Percentiles rank a stretch among this genome's conserved stretches.
These are phyloP conservation scores for Deakozyma indianensis DNA, from an alignment of 805 yeast genomes.

Conservation along the genomic window DNA sequence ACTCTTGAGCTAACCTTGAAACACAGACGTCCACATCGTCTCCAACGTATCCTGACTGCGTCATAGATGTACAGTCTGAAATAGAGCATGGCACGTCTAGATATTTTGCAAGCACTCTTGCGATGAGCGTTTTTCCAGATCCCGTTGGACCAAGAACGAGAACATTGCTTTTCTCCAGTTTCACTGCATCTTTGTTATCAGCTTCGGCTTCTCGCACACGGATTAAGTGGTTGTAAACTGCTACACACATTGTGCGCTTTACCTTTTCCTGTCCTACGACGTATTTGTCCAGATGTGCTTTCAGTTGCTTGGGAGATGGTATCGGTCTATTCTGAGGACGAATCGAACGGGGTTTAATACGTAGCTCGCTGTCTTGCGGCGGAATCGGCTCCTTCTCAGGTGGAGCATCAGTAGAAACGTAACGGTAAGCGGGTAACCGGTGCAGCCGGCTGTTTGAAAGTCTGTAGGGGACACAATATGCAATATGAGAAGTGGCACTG, in stretches of 20 bases:
- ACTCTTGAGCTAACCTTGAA: constrained; percentile 34
- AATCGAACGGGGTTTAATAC: neutral
- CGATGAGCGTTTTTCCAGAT: constrained; percentile 45
- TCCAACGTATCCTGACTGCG: constrained; percentile 54
- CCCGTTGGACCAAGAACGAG: constrained; percentile 48
- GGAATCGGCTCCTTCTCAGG: neutral
- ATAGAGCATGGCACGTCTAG: constrained; percentile 40
- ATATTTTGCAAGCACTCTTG: constrained; percentile 37
- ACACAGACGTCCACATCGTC: constrained; percentile 48
- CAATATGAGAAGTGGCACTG: too few relatives aligned
- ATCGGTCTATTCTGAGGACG: constrained; percentile 8
- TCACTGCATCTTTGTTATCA: constrained; percentile 26
- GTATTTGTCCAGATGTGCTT: constrained; percentile 32
- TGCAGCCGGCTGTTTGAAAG: too few relatives aligned
- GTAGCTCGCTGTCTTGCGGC: neutral
- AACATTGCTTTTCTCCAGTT: constrained; percentile 41
- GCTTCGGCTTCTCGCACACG: constrained; percentile 27
- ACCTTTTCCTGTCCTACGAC: constrained; percentile 44
- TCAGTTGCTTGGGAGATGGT: constrained; percentile 35
- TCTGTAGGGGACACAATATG: too few relatives aligned
- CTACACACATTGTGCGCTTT: constrained; percentile 45
- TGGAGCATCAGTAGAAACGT: neutral
- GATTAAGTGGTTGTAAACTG: constrained; percentile 44
- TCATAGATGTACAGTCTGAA: constrained; percentile 46
- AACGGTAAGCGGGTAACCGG: too few relatives aligned